These are phyloP conservation scores for Pythium dissimile DNA, from an alignment of 352 stramenopile species.

Conservation along the genomic window DNA sequence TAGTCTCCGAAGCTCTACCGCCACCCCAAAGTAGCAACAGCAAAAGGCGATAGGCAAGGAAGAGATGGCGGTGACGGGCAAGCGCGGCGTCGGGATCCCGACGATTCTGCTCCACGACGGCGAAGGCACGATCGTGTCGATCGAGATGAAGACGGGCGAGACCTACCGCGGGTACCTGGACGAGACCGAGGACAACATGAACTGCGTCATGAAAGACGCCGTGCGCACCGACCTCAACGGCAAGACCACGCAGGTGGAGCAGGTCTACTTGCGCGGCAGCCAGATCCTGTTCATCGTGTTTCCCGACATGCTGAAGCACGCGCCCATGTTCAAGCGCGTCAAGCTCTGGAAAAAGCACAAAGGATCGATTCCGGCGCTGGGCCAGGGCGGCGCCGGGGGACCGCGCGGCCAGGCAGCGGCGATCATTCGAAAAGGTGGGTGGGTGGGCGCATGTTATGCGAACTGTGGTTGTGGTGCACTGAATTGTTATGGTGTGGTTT, in stretches of 20 bases:
- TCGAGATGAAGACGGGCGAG: slow-evolving; percentile 85
- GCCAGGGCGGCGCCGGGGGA: slow-evolving; percentile 50
- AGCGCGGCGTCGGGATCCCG: slow-evolving; percentile 80
- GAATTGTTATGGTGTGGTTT: background rate
- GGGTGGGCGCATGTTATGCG: background rate
- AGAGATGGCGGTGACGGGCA: slow-evolving; percentile 86
- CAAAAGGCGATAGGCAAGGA: too few species aligned
- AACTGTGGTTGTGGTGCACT: background rate
- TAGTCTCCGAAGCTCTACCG: too few species aligned
- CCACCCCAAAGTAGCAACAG: too few species aligned
- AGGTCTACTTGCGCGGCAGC: slow-evolving; percentile 80
- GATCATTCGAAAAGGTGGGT: slow-evolving; percentile 74
- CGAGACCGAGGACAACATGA: slow-evolving; percentile 90
- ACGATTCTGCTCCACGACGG: slow-evolving; percentile 85
- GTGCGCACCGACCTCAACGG: slow-evolving; percentile 79
- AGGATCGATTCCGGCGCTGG: slow-evolving; percentile 64
- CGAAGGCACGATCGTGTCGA: slow-evolving; percentile 85
- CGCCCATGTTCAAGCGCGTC: slow-evolving; percentile 85
- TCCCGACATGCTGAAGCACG: slow-evolving; percentile 87
- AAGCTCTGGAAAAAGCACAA: slow-evolving; percentile 90
- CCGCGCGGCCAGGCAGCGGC: slow-evolving; percentile 71
- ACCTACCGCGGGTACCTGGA: slow-evolving; percentile 82
- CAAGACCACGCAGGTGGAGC: slow-evolving; percentile 76
- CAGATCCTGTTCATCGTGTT: slow-evolving; percentile 89
- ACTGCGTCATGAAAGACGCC: slow-evolving; percentile 87